These are phyloP conservation scores for Aspergillus nanangensis DNA, from an alignment of 495 filamentous ascomycete genomes.

Conservation along the genomic window DNA sequence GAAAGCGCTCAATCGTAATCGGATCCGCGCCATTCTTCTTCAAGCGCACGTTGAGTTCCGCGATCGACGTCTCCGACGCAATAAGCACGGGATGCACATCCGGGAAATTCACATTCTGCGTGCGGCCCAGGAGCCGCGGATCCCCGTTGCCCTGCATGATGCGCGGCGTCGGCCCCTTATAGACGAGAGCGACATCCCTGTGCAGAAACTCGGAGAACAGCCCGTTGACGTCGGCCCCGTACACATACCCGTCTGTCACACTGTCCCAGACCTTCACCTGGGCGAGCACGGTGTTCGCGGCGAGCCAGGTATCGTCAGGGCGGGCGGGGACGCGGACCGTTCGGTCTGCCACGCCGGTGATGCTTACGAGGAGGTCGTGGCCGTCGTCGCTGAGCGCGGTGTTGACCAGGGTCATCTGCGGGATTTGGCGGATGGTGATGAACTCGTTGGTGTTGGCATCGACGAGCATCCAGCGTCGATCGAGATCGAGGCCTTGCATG, in stretches of 20 bases:
- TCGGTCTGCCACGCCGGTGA: slow-evolving; percentile 13
- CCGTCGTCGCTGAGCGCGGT: slow-evolving; percentile 27
- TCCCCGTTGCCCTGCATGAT: slow-evolving; percentile 36
- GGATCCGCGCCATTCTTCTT: slow-evolving; percentile 15
- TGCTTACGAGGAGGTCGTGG: slow-evolving; percentile 18
- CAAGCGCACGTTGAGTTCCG: slow-evolving; percentile 32
- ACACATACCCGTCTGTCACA: slow-evolving; percentile 37
- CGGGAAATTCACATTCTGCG: slow-evolving; percentile 36
- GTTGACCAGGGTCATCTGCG: slow-evolving; percentile 39
- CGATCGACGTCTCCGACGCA: slow-evolving; percentile 47
- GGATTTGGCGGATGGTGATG: slow-evolving; percentile 40
- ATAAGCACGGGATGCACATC: slow-evolving; percentile 44
- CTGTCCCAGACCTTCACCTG: slow-evolving; percentile 38
- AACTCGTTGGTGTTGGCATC: slow-evolving; percentile 33
- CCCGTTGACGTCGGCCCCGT: slow-evolving; percentile 26
- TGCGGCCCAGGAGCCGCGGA: slow-evolving; percentile 29
- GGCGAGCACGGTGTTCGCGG: slow-evolving; percentile 23
- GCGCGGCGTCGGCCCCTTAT: slow-evolving; percentile 41
- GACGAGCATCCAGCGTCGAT: slow-evolving; percentile 56
- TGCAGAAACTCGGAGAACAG: slow-evolving; percentile 31
- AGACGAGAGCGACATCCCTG: slow-evolving; percentile 30
- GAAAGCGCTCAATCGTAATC: slow-evolving; percentile 59
- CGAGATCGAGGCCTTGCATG: slow-evolving; percentile 71
- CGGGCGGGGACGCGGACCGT: slow-evolving; percentile 27
- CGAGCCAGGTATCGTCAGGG: slow-evolving; percentile 29